Evolutionary conservation across 2,329 filamentous ascomycete genomes (phyloP).

Genomic region (Stagonosporopsis chrysanthemi): DNA sequence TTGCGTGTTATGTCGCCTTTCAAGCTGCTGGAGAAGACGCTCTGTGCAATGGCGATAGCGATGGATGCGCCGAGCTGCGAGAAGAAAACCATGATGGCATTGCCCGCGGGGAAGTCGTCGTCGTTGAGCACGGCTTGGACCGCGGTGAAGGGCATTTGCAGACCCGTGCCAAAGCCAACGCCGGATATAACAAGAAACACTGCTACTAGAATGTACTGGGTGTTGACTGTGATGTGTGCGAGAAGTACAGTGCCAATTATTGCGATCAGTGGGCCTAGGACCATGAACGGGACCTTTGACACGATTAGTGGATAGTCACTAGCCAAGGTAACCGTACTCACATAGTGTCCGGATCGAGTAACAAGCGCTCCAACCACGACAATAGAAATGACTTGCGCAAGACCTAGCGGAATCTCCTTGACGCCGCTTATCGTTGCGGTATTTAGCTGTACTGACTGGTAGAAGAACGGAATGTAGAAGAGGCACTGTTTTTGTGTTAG

Average conservation of each 20-base stretch:
- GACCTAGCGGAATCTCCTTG: too few relatives aligned
- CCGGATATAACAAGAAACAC: too few relatives aligned
- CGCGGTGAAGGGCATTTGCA: constrained; percentile 55
- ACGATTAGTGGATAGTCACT: too few relatives aligned
- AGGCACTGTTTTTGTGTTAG: constrained; percentile 32
- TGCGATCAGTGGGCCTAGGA: constrained; percentile 51
- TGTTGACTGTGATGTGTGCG: constrained; percentile 17
- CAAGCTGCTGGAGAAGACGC: constrained; percentile 62
- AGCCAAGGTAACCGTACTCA: too few relatives aligned
- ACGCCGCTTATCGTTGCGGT: too few relatives aligned
- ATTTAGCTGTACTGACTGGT: constrained; percentile 48
- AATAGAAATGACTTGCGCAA: too few relatives aligned
- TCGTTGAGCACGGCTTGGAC: constrained; percentile 52
- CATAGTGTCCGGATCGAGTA: too few relatives aligned
- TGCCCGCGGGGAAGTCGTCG: constrained; percentile 54
- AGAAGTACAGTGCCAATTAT: constrained; percentile 43
- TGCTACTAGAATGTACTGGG: too few relatives aligned
- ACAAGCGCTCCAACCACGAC: too few relatives aligned
- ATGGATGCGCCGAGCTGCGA: constrained; percentile 72
- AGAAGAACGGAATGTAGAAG: constrained; percentile 53
- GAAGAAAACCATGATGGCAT: constrained; percentile 62
- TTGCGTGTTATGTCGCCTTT: constrained; percentile 59
- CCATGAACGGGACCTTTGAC: constrained; percentile 35
- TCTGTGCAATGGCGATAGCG: constrained; percentile 70
- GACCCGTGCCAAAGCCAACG: constrained; percentile 38